phyloP scores from a whole-genome alignment of 2,329 filamentous ascomycete genomes.

The Ophiostoma himal-ulmi region DNA sequence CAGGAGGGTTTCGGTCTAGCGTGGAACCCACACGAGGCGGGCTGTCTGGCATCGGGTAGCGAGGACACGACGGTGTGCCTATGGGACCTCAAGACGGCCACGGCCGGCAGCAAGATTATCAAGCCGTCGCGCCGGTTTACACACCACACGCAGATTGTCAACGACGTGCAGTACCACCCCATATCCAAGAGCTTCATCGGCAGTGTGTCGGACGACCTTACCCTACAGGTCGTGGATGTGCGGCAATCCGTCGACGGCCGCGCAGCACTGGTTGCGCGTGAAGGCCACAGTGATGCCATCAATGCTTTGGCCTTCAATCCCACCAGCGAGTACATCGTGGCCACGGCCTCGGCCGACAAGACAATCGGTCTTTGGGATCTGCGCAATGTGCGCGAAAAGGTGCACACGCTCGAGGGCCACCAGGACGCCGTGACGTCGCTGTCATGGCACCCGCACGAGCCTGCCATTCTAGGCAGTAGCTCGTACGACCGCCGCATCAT shows the following conservation, averaged over 20 bases:
- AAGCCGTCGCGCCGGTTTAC: conserved; percentile 70
- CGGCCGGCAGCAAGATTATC: conserved; percentile 57
- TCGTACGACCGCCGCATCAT: conserved; percentile 90
- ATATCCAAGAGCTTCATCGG: conserved; percentile 79
- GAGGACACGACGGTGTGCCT: conserved; percentile 87
- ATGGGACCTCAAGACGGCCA: conserved; percentile 79
- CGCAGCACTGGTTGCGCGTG: conserved; percentile 61
- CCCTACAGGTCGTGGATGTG: conserved; percentile 86
- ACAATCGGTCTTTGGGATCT: conserved; percentile 94
- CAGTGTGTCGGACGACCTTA: conserved; percentile 91
- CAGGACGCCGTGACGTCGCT: conserved; percentile 84
- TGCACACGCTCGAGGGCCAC: conserved; percentile 86
- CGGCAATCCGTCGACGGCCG: conserved; percentile 60
- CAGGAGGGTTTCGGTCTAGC: conserved; percentile 86
- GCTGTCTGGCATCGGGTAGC: conserved; percentile 80
- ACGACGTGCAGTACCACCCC: conserved; percentile 94
- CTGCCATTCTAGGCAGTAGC: conserved; percentile 80
- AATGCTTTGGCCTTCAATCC: conserved; percentile 96
- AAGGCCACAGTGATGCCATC: conserved; percentile 84
- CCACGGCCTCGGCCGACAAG: conserved; percentile 91
- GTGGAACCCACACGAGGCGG: conserved; percentile 82
- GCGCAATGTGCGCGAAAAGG: conserved; percentile 79
- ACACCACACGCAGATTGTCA: conserved; percentile 85
- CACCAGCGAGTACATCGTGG: conserved; percentile 79
- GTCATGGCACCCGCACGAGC: conserved; percentile 89